A percentile compares a stretch with the other conserved stretches of the same genome.
These are phyloP conservation scores for Mortierella sp. DNA, from an alignment of 371 early-diverging fungal species.

Conservation along the genomic window DNA sequence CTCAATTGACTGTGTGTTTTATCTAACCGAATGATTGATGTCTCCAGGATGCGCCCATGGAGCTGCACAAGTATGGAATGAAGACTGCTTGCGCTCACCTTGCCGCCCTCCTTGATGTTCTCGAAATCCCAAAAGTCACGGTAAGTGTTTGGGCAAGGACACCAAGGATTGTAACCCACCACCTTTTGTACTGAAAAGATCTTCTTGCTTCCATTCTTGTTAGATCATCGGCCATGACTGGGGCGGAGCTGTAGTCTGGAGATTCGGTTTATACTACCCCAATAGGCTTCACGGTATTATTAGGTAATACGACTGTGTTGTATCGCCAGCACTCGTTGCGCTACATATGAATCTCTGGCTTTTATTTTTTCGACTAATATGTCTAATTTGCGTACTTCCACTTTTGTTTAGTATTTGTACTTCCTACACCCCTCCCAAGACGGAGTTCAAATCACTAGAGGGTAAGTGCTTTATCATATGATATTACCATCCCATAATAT, in stretches of 20 bases:
- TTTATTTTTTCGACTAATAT: neutral
- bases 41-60: constrained; percentile 62
- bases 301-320: constrained; percentile 30
- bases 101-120: constrained; percentile 69
- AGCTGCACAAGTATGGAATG: constrained; percentile 64
- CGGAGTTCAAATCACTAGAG: constrained; percentile 60
- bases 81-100: constrained; percentile 69
- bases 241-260: constrained; percentile 80
- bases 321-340: neutral
- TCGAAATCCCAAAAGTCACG: constrained; percentile 70
- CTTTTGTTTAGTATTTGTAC: constrained; percentile 64
- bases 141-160: constrained; percentile 35
- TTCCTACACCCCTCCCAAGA: constrained; percentile 66
- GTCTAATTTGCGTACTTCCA: neutral
- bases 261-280: constrained; percentile 76
- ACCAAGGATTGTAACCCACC: too few species aligned
- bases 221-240: constrained; percentile 79
- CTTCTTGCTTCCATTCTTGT: neutral
- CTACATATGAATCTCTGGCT: too few species aligned
- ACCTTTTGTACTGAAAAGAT: neutral
- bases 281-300: constrained; percentile 72
- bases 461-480: constrained; percentile 10
- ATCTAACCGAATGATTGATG: constrained; percentile 6
- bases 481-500: neutral
- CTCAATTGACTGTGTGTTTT: neutral